These are phyloP conservation scores for Actinidia arguta DNA, from an alignment of 179 eudicot species.

Conservation along the genomic window DNA sequence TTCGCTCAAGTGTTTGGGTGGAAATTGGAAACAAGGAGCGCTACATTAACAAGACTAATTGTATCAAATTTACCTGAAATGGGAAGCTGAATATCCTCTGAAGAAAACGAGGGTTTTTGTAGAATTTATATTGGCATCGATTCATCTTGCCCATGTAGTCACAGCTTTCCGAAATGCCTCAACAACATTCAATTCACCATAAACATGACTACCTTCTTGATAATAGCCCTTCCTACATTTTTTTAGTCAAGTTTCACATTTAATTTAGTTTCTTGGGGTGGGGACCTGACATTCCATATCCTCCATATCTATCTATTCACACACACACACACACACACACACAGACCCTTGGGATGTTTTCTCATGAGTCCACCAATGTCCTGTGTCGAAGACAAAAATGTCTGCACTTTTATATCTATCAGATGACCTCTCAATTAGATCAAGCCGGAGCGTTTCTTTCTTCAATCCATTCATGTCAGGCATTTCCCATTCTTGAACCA, in stretches of 20 bases:
- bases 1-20: not conserved
- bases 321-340: no score
- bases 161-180: slow-evolving; percentile 85
- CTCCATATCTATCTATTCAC: no score
- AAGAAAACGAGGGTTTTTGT: slow-evolving; percentile 67
- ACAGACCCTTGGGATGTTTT: slow-evolving; percentile 66
- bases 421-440: slow-evolving; percentile 50
- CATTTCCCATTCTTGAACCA: slow-evolving; percentile 79
- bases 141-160: slow-evolving; percentile 90
- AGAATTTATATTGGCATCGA: slow-evolving; percentile 64
- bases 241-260: not conserved
- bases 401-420: slow-evolving; percentile 60
- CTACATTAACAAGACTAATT: not conserved
- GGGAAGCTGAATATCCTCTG: slow-evolving; percentile 82
- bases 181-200: slow-evolving; percentile 55
- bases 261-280: not conserved
- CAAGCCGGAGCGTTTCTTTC: slow-evolving; percentile 81
- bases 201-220: slow-evolving; percentile 88
- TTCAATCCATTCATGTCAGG: slow-evolving; percentile 44
- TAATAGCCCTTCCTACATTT: slow-evolving; percentile 71
- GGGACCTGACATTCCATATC: not conserved
- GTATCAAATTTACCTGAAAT: slow-evolving; percentile 52
- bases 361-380: slow-evolving; percentile 95
- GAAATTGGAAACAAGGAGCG: not conserved
- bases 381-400: slow-evolving; percentile 73